Percentiles rank a stretch among this genome's conserved stretches.
Evolutionary conservation across 2,329 filamentous ascomycete species (phyloP).

Genomic region (Gliomastix tumulicola): DNA sequence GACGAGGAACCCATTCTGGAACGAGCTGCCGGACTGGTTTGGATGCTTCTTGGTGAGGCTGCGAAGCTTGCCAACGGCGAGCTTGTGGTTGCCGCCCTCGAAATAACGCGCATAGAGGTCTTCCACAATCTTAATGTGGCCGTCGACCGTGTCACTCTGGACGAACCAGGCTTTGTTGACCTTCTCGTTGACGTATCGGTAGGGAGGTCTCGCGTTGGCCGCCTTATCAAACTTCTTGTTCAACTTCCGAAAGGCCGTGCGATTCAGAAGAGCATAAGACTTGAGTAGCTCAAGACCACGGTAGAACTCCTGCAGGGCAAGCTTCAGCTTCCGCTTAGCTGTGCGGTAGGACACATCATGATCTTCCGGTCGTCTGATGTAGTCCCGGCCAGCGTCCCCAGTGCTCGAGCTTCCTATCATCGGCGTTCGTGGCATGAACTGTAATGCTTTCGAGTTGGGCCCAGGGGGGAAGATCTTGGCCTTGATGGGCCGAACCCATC

Average conservation of each 20-base stretch:
- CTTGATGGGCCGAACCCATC: conserved; percentile 48
- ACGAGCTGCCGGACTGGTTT: conserved; percentile 50
- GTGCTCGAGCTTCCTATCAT: conserved; percentile 20
- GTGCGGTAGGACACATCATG: conserved; percentile 71
- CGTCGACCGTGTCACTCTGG: conserved; percentile 76
- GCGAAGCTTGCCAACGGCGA: conserved; percentile 81
- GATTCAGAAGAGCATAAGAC: conserved; percentile 82
- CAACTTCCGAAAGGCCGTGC: conserved; percentile 91
- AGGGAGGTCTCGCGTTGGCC: conserved; percentile 67
- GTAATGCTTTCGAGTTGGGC: conserved; percentile 53
- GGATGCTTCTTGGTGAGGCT: conserved; percentile 54
- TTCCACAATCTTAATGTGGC: conserved; percentile 73
- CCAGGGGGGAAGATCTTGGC: conserved; percentile 47
- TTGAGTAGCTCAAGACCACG: conserved; percentile 86
- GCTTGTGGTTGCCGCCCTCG: conserved; percentile 85
- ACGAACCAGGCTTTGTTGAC: conserved; percentile 91
- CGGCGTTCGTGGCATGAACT: conserved; percentile 45
- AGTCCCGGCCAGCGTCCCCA: conserved; percentile 35
- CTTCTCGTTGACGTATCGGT: conserved; percentile 83
- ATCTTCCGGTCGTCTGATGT: conserved; percentile 37
- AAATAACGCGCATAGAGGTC: conserved; percentile 94
- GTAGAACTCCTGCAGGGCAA: conserved; percentile 89
- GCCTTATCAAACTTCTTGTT: conserved; percentile 99
- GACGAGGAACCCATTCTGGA: conserved; percentile 58
- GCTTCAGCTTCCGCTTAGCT: conserved; percentile 86